Percentiles rank a stretch among this genome's conserved stretches.
Conservation (phyloP, 2,329 filamentous ascomycete genomes). For the Alternaria solani region DNA sequence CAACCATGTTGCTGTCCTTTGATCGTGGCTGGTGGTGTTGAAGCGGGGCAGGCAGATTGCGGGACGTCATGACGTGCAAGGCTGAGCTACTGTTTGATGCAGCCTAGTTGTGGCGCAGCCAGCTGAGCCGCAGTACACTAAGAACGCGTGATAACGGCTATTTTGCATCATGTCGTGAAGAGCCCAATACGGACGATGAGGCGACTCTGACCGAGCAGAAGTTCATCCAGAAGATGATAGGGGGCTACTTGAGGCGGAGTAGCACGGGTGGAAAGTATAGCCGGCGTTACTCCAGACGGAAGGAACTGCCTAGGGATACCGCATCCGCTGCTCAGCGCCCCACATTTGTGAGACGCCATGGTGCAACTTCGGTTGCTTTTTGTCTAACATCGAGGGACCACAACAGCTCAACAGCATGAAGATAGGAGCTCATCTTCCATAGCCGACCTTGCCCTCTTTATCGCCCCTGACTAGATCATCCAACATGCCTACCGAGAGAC, state of each 20-base stretch:
- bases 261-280: slow-evolving; percentile 18
- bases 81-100: slow-evolving; percentile 5
- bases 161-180: neutral
- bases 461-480: neutral
- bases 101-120: slow-evolving; percentile 16
- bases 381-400: slow-evolving; percentile 27
- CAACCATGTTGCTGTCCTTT: neutral
- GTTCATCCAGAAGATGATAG: neutral
- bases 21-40: slow-evolving; percentile 9
- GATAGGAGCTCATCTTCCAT: neutral
- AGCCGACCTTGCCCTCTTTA: neutral
- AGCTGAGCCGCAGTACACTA: neutral
- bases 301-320: slow-evolving; percentile 27
- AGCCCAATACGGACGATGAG: neutral
- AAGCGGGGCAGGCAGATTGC: neutral
- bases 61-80: slow-evolving; percentile 14
- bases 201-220: neutral
- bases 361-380: slow-evolving; percentile 28
- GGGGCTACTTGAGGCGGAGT: neutral
- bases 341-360: slow-evolving; percentile 23
- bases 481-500: slow-evolving; percentile 37
- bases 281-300: slow-evolving; percentile 22
- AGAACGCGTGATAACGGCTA: slow-evolving; percentile 3
- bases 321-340: slow-evolving; percentile 23
- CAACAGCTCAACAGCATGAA: slow-evolving; percentile 22